Evolutionary conservation across 352 stramenopile genomes (phyloP), one percentile per base, ranked within the genome.

Genomic region (Blastocystis sp.): DNA sequence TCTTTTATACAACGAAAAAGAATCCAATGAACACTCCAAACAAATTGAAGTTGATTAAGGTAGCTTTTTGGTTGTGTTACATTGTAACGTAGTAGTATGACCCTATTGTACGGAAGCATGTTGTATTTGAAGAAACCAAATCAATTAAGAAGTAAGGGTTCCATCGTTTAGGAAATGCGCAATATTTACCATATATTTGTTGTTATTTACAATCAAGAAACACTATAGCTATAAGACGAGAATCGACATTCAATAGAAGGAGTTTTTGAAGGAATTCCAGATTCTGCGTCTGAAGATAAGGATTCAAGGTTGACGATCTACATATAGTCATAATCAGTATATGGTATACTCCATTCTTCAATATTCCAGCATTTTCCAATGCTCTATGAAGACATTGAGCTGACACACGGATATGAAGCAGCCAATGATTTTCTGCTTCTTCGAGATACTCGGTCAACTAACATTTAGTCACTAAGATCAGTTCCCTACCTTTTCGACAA

Each of bases 41-140:
- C 78, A 89, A 89, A 56, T 48, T 89, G 44, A 59, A 64, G 19
- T 57, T 89, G 44, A 79, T 89, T 40, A 89, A 89, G 78, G 78
- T 89, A 78, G 22, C 9, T 22, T 19, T 7, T 66, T 77, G 17
- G n/a, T 30, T 35, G 13, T 33, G 11, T 19, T 77, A 11, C 2
- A 24, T 30, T 27, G 27, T 79, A 53, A 89, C 15, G 24, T 0
- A 51, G 30, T 89, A 89, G 78, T 89, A 89, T 57, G 78, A 89
- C n/a, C 78, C 78, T 37, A 89, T 89, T 53, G 78, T 89, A 27
- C 56, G 78, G 9, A 89, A 70, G 30, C 78, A 89, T 64, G 78
- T 89, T n/a, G 78, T 89, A 4, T 89, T 89, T 42, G 78, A 89
- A 40, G 78, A 89, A 56, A 89, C 78, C n/a, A 89, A 89, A 51